A percentile compares a stretch with the other conserved stretches of the same genome.
phyloP scores from a whole-genome alignment of 2,329 filamentous ascomycete species.

The Colletotrichum chrysophilum region DNA sequence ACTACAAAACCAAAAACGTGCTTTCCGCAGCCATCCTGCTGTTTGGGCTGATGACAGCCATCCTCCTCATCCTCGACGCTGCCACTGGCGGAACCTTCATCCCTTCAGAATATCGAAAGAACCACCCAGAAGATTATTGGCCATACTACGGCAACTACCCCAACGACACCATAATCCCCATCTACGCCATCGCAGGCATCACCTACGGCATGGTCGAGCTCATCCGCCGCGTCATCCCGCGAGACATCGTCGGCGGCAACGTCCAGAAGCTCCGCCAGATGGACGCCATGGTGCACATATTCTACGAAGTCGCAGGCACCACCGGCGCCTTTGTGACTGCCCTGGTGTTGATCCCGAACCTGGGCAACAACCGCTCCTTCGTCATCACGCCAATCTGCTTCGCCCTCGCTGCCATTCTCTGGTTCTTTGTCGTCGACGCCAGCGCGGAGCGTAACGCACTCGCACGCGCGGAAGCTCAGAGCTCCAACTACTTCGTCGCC shows the following conservation, averaged over 20 bases:
- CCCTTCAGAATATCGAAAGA: slow-evolving; percentile 27
- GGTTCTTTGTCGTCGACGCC: slow-evolving; percentile 51
- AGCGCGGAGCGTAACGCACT: slow-evolving; percentile 30
- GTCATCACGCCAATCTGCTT: slow-evolving; percentile 56
- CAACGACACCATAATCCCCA: slow-evolving; percentile 54
- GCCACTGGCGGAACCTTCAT: slow-evolving; percentile 50
- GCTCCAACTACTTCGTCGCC: neutral
- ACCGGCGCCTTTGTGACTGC: slow-evolving; percentile 52
- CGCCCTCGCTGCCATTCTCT: slow-evolving; percentile 40
- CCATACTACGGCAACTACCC: slow-evolving; percentile 52
- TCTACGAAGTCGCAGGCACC: slow-evolving; percentile 48
- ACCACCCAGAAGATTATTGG: slow-evolving; percentile 40
- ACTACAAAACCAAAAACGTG: slow-evolving; percentile 51
- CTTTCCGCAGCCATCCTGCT: slow-evolving; percentile 46
- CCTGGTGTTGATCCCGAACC: slow-evolving; percentile 51
- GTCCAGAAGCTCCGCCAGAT: slow-evolving; percentile 53
- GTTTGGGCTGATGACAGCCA: slow-evolving; percentile 50
- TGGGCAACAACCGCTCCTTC: slow-evolving; percentile 58
- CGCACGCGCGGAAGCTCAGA: slow-evolving; percentile 24
- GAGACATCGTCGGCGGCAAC: slow-evolving; percentile 56
- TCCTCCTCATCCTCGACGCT: slow-evolving; percentile 53
- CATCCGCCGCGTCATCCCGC: slow-evolving; percentile 53
- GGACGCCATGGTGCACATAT: slow-evolving; percentile 40
- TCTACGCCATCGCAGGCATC: slow-evolving; percentile 48
- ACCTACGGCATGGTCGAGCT: slow-evolving; percentile 56